Base-by-base conservation (phyloP, 2,329 filamentous ascomycete species). In the Phoma sp. region DNA sequence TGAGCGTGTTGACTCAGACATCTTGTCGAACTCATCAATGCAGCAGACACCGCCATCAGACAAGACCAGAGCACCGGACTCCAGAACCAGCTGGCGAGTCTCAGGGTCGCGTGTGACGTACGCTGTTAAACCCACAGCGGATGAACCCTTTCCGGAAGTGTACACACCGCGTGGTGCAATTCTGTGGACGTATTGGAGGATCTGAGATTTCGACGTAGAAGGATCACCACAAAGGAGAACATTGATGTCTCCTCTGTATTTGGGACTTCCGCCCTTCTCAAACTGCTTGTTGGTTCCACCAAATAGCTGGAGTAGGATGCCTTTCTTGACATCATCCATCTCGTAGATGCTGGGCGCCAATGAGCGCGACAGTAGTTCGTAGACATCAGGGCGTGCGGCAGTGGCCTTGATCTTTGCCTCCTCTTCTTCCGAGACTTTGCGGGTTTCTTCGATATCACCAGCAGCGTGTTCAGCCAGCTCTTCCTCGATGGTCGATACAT, bases 271-370 rank as follows among this genome's bases (percentile, higher is more conserved):
- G 51, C 95, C 95, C 76, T 97, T 98, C 55, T 96, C 86, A 75
- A 99, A 99, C 0, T 90, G 91, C 79, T 99, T 99, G 81, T 99
- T 99, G 30, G 95, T 96, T 52, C 95, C 95, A 33, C 95, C 93
- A 72, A 99, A 99, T 36, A 99, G 85, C 70, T 99, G 95, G 4
- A 99, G 86, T 9, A 99, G 81, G 58, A 99, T 97, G 9, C 95
- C 95, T 78, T 99, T 99, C 82, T 99, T 99, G 42, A 98, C 92
- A 68, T 99, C 95, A 64, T 99, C 95, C 87, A 96, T 90, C 76
- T 99, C 95, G 78, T 96, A 97, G 68, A 99, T 89, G 55, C 93
- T 97, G 11, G 95, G 95, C 2, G 95, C 95, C 25, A 99, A 81
- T 1, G 93, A 98, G 33, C 93, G 86, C 14, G 95, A 85, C 4